phyloP scores from a whole-genome alignment of 768 basidiomycete species.

The Tulasnella calospora region DNA sequence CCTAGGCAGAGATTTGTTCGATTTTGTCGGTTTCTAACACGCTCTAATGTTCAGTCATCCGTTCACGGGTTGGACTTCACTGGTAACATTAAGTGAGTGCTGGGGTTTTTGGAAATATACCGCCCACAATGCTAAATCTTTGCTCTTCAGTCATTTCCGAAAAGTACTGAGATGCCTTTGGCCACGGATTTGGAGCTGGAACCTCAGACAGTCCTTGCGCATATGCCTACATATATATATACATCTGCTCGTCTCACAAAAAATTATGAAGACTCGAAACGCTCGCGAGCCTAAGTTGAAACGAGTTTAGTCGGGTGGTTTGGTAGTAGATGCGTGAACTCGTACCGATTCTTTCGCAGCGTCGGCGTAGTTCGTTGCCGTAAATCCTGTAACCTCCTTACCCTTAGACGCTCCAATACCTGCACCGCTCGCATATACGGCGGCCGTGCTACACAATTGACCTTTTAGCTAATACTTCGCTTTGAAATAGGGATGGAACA shows the following conservation, averaged over 20 bases:
- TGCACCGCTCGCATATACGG: conserved; percentile 80
- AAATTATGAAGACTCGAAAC: conserved; percentile 1
- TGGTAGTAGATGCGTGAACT: neutral
- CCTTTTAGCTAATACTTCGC: neutral
- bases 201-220: neutral
- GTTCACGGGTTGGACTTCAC: conserved; percentile 95
- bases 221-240: neutral
- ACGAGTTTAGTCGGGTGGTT: neutral
- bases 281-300: conserved; percentile 12
- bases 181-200: neutral
- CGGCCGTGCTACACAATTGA: conserved; percentile 54
- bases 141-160: conserved; percentile 54
- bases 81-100: conserved; percentile 77
- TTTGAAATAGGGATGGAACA: conserved; percentile 28
- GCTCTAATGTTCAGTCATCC: conserved; percentile 59
- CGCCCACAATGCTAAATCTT: conserved; percentile 22
- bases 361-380: conserved; percentile 56
- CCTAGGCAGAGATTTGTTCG: conserved; percentile 19
- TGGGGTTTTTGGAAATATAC: neutral
- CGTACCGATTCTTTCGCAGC: conserved; percentile 28
- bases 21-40: conserved; percentile 23
- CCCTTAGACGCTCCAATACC: conserved; percentile 92
- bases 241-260: neutral
- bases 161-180: conserved; percentile 46
- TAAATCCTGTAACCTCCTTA: conserved; percentile 51